These are phyloP conservation scores for Rugonectria rugulosa DNA, from an alignment of 2,329 filamentous ascomycete species.

Conservation along the genomic window DNA sequence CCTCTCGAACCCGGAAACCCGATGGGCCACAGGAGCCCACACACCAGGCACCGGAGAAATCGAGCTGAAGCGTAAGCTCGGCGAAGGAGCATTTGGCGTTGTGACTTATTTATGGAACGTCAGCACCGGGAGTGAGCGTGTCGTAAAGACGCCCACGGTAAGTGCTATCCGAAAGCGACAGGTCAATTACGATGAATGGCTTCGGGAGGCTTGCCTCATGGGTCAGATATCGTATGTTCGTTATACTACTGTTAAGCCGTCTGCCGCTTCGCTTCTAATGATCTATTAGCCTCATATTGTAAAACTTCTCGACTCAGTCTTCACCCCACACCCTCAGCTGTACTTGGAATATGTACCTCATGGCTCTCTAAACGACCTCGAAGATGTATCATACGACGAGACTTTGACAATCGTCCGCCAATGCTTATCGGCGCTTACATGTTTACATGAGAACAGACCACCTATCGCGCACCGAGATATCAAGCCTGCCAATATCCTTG, in stretches of 20 bases:
- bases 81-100: conserved; percentile 24
- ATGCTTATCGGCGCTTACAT: conserved; percentile 25
- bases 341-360: conserved; percentile 20
- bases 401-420: conserved; percentile 23
- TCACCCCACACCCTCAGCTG: conserved; percentile 7
- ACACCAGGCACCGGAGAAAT: conserved; percentile 19
- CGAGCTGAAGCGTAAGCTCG: background rate
- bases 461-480: conserved; percentile 89
- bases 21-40: conserved; percentile 8
- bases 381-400: conserved; percentile 20
- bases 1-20: conserved; percentile 14
- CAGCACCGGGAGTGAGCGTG: conserved; percentile 31
- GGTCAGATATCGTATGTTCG: conserved; percentile 29
- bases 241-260: background rate
- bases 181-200: conserved; percentile 22
- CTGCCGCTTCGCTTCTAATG: conserved; percentile 6
- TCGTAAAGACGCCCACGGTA: conserved; percentile 30
- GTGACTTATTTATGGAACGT: conserved; percentile 34
- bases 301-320: background rate
- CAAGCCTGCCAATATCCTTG: conserved; percentile 89
- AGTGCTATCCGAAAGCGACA: conserved; percentile 1
- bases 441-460: conserved; percentile 19
- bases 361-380: conserved; percentile 6
- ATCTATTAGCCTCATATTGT: conserved; percentile 25
- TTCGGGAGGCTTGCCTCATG: conserved; percentile 34